These are phyloP conservation scores for Trichoderma semiorbis DNA, from an alignment of 2,329 filamentous ascomycete genomes.

Conservation along the genomic window DNA sequence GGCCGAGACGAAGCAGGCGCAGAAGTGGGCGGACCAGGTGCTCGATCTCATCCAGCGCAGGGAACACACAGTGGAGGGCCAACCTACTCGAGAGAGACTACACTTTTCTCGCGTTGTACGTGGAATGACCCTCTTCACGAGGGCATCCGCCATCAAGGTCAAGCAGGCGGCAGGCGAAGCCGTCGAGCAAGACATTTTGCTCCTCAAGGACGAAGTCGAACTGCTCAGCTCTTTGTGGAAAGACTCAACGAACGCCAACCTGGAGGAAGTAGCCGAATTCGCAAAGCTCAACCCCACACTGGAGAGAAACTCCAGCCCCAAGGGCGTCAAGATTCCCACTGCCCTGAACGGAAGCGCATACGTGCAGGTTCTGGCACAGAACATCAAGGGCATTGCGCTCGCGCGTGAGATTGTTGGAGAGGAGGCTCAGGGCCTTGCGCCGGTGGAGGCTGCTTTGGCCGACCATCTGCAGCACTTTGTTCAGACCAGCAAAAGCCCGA, in stretches of 20 bases:
- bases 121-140: conserved; percentile 31
- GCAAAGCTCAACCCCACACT: conserved; percentile 24
- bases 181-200: conserved; percentile 25
- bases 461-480: conserved; percentile 36
- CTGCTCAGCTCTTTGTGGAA: conserved; percentile 30
- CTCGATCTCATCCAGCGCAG: conserved; percentile 48
- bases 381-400: conserved; percentile 42
- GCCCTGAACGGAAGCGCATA: conserved; percentile 28
- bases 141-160: conserved; percentile 27
- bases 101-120: conserved; percentile 29
- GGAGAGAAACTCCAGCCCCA: conserved; percentile 15
- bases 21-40: conserved; percentile 45
- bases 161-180: conserved; percentile 25
- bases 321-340: conserved; percentile 5
- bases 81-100: conserved; percentile 21
- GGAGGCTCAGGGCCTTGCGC: conserved; percentile 32
- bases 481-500: conserved; percentile 18
- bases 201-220: conserved; percentile 30
- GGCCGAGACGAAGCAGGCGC: conserved; percentile 39
- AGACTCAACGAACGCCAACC: conserved; percentile 20
- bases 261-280: conserved; percentile 26
- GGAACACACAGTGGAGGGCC: conserved; percentile 32
- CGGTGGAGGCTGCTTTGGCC: conserved; percentile 38
- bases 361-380: conserved; percentile 29
- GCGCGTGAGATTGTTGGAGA: conserved; percentile 41